Conservation (phyloP, 1,284 basidiomycete species). For the Xanthoconium separans region DNA sequence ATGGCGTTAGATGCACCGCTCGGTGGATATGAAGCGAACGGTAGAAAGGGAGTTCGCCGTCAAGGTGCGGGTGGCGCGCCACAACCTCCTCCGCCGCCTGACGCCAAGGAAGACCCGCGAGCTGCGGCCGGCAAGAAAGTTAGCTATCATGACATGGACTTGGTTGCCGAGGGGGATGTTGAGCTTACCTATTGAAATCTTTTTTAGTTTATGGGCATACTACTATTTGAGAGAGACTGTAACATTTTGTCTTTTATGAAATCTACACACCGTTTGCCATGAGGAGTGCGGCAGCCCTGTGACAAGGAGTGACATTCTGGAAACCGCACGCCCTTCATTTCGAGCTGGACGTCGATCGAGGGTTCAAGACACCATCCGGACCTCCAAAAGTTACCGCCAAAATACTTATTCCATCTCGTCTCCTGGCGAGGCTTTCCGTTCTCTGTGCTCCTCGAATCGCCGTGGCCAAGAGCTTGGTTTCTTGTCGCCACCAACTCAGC, state of each 20-base stretch:
- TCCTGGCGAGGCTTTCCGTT: constrained; percentile 29
- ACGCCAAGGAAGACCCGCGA: constrained; percentile 84
- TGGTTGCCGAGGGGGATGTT: constrained; percentile 83
- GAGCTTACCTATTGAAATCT: constrained; percentile 67
- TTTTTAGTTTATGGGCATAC: constrained; percentile 20
- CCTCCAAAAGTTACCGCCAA: constrained; percentile 15
- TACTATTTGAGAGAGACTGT: constrained; percentile 25
- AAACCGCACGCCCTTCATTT: constrained; percentile 27
- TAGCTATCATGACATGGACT: constrained; percentile 86
- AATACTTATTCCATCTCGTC: constrained; percentile 18
- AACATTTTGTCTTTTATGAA: constrained; percentile 28
- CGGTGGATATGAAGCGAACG: constrained; percentile 29
- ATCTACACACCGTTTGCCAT: constrained; percentile 25
- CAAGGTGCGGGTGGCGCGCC: constrained; percentile 42
- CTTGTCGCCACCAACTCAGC: constrained; percentile 9
- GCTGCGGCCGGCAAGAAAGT: constrained; percentile 79
- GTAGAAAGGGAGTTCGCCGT: constrained; percentile 40
- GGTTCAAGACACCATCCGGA: constrained; percentile 19
- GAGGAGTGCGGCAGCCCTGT: constrained; percentile 30
- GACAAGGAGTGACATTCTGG: constrained; percentile 29
- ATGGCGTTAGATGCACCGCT: constrained; percentile 61
- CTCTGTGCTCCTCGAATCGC: constrained; percentile 13
- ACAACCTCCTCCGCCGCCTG: constrained; percentile 74
- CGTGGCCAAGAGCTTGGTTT: constrained; percentile 17
- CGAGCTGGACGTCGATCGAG: constrained; percentile 32